Evolutionary conservation across 768 basidiomycete genomes (phyloP), one percentile per base, ranked within the genome.

Genomic region (Nidularia sp.): DNA sequence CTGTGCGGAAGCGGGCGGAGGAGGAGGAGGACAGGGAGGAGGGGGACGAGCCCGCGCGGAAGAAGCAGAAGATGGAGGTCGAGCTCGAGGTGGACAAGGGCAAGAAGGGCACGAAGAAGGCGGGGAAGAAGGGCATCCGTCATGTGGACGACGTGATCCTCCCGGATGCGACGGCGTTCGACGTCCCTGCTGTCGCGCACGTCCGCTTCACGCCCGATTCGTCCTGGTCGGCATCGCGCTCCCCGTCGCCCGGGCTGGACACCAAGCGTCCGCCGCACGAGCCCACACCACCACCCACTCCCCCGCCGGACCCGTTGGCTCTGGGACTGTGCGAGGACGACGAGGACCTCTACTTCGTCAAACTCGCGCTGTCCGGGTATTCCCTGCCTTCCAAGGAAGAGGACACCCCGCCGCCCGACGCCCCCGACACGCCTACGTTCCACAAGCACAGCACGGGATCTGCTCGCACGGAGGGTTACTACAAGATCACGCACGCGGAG

Each of bases 391-490:
- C 55, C 29, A 51, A 25, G 10, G 50, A 12, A 34, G 52, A 62
- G 47, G 36, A 34, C 44, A 25, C 12, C 10, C 25, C 44, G 13
- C 48, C 12, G 13, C 52, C 52, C 13, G 48, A 55, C 35, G 53
- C 66, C 15, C 15, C 70, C 7, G 76, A 77, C 41, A 60, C 72
- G 1, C 74, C 77, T 5, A 71, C 81, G n/a, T 81, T 84, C 69
- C 85, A 88, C 35, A 84, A 83, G 49, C 93, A 96, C 63, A 58
- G 82, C 47, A 88, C 89, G 1, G 94, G 95, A 22, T 88, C 90
- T 33, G 93, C 93, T 13, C 84, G 96, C 12, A 93, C 94, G 1
- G 92, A 98, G 66, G 96, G 97, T 3, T 94, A 86, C 70, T 96
- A 96, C 80, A 91, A 93, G 74, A 92, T 98, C 65, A 86, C 92